A percentile compares a stretch with the other conserved stretches of the same genome.
phyloP scores from a whole-genome alignment of 805 yeast genomes.

The Teunomyces atbi region DNA sequence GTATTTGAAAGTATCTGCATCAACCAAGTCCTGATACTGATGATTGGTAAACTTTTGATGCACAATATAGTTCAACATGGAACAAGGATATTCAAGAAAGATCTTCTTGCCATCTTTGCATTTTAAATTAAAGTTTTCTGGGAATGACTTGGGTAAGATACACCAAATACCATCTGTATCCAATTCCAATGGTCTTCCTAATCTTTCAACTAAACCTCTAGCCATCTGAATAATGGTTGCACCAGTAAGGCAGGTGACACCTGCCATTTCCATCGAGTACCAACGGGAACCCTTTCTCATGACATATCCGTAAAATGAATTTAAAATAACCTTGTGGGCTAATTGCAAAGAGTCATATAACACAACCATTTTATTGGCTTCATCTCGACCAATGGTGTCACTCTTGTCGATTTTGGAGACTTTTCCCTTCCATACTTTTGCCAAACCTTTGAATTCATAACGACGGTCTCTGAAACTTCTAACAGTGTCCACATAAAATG shows the following conservation, averaged over 20 bases:
- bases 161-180: constrained; percentile 99
- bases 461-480: constrained; percentile 93
- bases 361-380: constrained; percentile 91
- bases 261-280: constrained; percentile 99
- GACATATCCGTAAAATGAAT: constrained; percentile 96
- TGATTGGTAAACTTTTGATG: constrained; percentile 90
- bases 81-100: constrained; percentile 86
- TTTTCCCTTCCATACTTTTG: constrained; percentile 92
- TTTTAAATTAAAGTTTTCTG: constrained; percentile 76
- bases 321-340: constrained; percentile 94
- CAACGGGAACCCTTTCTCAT: constrained; percentile 99
- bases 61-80: constrained; percentile 91
- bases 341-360: constrained; percentile 92
- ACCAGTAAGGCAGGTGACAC: constrained; percentile 96
- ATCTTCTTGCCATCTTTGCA: constrained; percentile 76
- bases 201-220: constrained; percentile 79
- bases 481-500: constrained; percentile 94
- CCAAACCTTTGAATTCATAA: constrained; percentile 90
- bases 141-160: constrained; percentile 88
- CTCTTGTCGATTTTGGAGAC: constrained; percentile 48
- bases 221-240: constrained; percentile 99
- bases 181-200: constrained; percentile 92
- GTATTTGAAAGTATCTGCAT: constrained; percentile 65
- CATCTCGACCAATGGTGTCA: constrained; percentile 70
- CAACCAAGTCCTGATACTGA: constrained; percentile 86